These are phyloP conservation scores for Tuber melanosporum DNA, from an alignment of 495 filamentous ascomycete species.

Conservation along the genomic window DNA sequence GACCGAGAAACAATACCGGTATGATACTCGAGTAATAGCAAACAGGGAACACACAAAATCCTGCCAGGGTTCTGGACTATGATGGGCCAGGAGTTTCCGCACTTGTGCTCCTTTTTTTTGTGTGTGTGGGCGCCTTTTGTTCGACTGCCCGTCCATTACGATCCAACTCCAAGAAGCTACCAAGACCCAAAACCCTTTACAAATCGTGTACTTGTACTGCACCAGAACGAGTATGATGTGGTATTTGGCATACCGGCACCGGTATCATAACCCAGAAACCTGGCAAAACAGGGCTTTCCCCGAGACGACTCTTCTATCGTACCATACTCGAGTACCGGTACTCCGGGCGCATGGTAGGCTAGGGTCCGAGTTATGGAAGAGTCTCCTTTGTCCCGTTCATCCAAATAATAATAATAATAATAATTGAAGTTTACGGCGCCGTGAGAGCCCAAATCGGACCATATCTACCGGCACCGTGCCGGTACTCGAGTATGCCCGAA, in stretches of 20 bases:
- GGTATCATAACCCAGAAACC: neutral
- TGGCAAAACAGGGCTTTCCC: neutral
- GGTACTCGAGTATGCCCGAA: neutral
- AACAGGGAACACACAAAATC: neutral
- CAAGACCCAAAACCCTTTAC: neutral
- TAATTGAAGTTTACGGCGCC: neutral
- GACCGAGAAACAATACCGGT: neutral
- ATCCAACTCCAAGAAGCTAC: neutral
- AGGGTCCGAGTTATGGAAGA: neutral
- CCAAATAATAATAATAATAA: too few species aligned
- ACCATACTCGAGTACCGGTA: neutral
- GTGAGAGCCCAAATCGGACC: neutral
- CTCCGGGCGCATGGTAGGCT: neutral
- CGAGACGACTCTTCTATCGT: neutral
- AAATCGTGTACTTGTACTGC: neutral
- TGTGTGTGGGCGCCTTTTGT: neutral
- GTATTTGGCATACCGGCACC: neutral
- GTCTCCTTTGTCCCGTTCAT: neutral
- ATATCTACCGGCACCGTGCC: neutral
- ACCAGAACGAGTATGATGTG: neutral
- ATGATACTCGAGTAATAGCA: neutral
- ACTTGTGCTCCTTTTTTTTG: neutral
- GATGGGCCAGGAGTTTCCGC: neutral
- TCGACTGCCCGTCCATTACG: neutral
- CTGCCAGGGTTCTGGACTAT: neutral